Evolutionary conservation across 129 eudicot genomes (phyloP).

Genomic region (Pseudognaphalium luteoalbum): DNA sequence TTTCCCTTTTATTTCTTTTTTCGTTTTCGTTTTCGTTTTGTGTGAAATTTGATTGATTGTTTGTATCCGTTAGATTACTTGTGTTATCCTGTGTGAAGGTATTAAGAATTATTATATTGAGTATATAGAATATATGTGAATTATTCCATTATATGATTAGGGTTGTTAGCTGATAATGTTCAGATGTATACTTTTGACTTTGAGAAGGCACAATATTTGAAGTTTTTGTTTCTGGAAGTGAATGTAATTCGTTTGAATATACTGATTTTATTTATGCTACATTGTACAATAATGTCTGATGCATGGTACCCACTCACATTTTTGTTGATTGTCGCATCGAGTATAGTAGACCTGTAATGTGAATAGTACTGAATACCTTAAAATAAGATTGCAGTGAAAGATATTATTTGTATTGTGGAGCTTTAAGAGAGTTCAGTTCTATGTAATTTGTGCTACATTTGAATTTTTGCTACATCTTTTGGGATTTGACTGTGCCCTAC

Average conservation of each 20-base stretch:
- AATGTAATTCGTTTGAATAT: not conserved
- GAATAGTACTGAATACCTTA: not conserved
- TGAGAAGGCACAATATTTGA: too few species aligned
- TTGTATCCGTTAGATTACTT: conserved; percentile 1
- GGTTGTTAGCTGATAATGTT: not conserved
- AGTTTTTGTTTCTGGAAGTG: not conserved
- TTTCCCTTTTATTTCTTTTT: not conserved
- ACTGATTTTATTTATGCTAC: conserved; percentile 5
- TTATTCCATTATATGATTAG: not conserved
- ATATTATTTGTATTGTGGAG: not conserved
- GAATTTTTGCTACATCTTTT: not conserved
- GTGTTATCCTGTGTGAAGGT: conserved; percentile 17
- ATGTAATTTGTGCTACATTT: too few species aligned
- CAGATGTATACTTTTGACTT: not conserved
- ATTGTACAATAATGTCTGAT: not conserved
- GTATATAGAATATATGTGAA: conserved; percentile 1
- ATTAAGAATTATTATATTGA: not conserved
- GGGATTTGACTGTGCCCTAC: not conserved
- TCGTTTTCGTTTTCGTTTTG: not conserved
- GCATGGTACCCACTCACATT: not conserved
- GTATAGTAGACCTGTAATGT: not conserved
- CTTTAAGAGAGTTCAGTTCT: not conserved
- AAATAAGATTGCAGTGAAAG: not conserved
- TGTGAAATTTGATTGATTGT: conserved; percentile 1
- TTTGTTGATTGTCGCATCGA: not conserved